These are phyloP conservation scores for Mycosphaerella arachidis DNA, from an alignment of 2,329 filamentous ascomycete genomes.

Conservation along the genomic window DNA sequence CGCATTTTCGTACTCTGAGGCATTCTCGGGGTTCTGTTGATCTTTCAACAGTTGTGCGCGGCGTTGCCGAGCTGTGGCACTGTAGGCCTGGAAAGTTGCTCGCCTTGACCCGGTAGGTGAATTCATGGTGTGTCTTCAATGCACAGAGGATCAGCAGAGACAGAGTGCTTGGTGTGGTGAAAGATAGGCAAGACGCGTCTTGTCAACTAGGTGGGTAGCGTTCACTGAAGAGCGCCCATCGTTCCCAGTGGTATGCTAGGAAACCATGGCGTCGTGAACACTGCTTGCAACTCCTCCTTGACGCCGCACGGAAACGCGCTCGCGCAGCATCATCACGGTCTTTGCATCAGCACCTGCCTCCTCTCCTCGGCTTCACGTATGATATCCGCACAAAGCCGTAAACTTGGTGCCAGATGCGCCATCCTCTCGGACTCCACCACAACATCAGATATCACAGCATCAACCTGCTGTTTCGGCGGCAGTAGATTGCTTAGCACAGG, in stretches of 20 bases:
- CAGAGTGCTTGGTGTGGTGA: background rate
- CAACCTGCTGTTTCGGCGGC: slow-evolving; percentile 53
- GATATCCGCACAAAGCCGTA: slow-evolving; percentile 72
- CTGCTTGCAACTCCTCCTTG: background rate
- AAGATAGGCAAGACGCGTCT: background rate
- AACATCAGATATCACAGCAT: slow-evolving; percentile 73
- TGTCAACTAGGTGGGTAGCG: background rate
- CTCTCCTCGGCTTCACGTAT: slow-evolving; percentile 71
- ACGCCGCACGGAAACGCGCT: background rate
- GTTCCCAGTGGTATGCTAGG: background rate
- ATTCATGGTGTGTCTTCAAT: background rate
- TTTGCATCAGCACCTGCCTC: slow-evolving; percentile 53
- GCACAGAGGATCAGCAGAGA: background rate
- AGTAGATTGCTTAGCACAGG: slow-evolving; percentile 65
- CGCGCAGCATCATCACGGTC: slow-evolving; percentile 7
- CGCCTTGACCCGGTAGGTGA: background rate
- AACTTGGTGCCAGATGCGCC: slow-evolving; percentile 68
- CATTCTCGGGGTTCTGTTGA: background rate
- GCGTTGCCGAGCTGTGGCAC: background rate
- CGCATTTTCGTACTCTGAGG: background rate
- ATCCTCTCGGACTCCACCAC: slow-evolving; percentile 71
- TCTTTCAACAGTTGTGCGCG: background rate
- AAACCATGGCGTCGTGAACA: background rate
- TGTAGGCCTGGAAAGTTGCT: background rate
- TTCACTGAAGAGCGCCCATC: background rate